These are phyloP conservation scores for Colletotrichum destructivum DNA, from an alignment of 2,329 filamentous ascomycete genomes.

Conservation along the genomic window DNA sequence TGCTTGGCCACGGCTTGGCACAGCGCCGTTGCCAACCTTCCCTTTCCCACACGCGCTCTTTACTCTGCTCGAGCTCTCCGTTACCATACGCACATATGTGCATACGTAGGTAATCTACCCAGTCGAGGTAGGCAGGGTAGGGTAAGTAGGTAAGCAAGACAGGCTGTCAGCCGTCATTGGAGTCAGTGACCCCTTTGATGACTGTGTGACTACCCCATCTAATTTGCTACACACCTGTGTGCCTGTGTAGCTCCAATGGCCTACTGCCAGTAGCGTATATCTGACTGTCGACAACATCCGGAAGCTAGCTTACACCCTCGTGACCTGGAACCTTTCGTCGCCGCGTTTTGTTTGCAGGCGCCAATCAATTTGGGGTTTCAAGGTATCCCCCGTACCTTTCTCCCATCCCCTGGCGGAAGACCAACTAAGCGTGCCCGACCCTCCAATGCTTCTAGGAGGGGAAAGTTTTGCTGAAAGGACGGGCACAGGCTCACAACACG, in stretches of 20 bases:
- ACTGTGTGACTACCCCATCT: neutral
- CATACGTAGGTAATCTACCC: too few species aligned
- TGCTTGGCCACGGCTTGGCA: slow-evolving; percentile 34
- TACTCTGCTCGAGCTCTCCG: neutral
- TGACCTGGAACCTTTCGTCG: slow-evolving; percentile 6
- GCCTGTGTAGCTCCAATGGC: neutral
- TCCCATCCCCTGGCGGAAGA: slow-evolving; percentile 11
- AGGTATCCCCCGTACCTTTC: slow-evolving; percentile 7
- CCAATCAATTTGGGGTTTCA: neutral
- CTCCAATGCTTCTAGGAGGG: slow-evolving; percentile 15
- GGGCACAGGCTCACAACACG: neutral
- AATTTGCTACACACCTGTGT: too few species aligned
- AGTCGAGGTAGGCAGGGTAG: too few species aligned
- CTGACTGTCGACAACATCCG: slow-evolving; percentile 7
- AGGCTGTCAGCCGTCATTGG: neutral
- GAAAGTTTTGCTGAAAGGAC: neutral
- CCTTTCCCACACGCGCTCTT: neutral
- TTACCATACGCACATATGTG: too few species aligned
- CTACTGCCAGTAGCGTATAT: slow-evolving; percentile 31
- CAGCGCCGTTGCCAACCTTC: slow-evolving; percentile 29
- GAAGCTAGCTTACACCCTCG: slow-evolving; percentile 7
- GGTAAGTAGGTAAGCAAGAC: too few species aligned
- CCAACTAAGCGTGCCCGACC: slow-evolving; percentile 7
- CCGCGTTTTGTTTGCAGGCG: slow-evolving; percentile 13
- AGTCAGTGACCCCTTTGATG: neutral